Conservation (phyloP, 306 rosid genomes). For the Medicago lupulina region DNA sequence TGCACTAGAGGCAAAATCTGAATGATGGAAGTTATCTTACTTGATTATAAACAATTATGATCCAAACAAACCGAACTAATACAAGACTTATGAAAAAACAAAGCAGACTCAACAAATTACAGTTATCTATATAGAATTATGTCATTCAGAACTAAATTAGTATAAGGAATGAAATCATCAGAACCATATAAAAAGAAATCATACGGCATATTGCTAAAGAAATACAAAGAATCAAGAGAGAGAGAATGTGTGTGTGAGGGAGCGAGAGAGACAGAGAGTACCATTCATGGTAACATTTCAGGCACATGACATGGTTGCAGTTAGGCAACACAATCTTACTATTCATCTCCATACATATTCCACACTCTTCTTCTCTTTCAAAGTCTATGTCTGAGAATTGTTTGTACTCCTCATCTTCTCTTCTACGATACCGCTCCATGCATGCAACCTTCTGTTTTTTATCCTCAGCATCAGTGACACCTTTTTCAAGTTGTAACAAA, state of each 20-base stretch:
- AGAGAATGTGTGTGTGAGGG: not conserved
- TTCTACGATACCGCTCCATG: slow-evolving; percentile 80
- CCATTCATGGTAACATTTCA: slow-evolving; percentile 96
- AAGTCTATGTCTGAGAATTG: slow-evolving; percentile 68
- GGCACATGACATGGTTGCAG: slow-evolving; percentile 94
- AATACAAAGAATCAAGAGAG: slow-evolving; percentile 13
- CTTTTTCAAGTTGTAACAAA: slow-evolving; percentile 83
- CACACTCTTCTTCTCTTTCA: slow-evolving; percentile 98
- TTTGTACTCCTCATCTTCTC: slow-evolving; percentile 67
- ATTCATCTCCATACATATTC: slow-evolving; percentile 93
- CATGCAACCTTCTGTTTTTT: slow-evolving; percentile 85
- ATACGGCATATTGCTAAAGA: not conserved
- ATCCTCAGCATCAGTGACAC: slow-evolving; percentile 85
- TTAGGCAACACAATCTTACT: slow-evolving; percentile 88
- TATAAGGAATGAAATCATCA: not conserved
- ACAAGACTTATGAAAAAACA: not conserved
- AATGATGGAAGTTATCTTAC: not conserved
- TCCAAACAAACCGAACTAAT: not conserved
- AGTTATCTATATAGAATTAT: not conserved
- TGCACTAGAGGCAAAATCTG: not conserved
- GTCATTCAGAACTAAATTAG: not conserved
- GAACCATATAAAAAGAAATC: not conserved
- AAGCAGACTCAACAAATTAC: not conserved
- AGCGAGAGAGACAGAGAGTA: slow-evolving; percentile 47
- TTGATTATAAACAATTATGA: not conserved